Conservation (phyloP, 306 rosid species). For the Castanopsis chinensis region DNA sequence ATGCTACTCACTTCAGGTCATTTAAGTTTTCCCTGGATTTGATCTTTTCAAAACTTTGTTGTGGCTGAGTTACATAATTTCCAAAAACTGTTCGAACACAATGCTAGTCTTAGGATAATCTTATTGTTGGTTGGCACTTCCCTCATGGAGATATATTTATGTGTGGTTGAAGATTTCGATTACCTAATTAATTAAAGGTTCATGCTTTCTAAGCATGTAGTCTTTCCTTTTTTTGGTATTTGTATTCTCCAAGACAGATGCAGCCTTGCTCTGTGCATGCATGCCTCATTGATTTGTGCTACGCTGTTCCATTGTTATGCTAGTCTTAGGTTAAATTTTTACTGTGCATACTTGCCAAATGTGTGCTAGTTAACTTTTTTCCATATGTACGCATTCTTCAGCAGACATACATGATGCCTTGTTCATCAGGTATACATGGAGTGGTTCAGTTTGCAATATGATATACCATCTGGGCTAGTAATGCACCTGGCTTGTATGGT, state of each 20-base stretch:
- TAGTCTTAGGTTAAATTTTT: background rate
- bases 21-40: constrained; percentile 5
- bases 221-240: background rate
- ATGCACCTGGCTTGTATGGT: background rate
- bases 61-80: background rate
- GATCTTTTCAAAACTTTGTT: constrained; percentile 4
- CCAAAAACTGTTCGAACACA: background rate
- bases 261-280: background rate
- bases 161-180: background rate
- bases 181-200: background rate
- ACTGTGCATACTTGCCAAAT: background rate
- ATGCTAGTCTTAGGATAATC: background rate
- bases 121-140: background rate
- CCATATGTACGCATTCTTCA: background rate
- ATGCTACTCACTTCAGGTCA: background rate
- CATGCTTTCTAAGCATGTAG: background rate
- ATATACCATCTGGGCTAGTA: background rate
- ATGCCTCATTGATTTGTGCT: background rate
- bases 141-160: background rate
- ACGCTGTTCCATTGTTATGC: background rate
- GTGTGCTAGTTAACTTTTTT: background rate
- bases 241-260: background rate
- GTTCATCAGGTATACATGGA: background rate
- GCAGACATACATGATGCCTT: background rate
- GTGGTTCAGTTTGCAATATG: background rate